Percentiles rank a stretch among this genome's conserved stretches.
These are phyloP conservation scores for Lathyrus tuberosus DNA, from an alignment of 306 rosid species.

Conservation along the genomic window DNA sequence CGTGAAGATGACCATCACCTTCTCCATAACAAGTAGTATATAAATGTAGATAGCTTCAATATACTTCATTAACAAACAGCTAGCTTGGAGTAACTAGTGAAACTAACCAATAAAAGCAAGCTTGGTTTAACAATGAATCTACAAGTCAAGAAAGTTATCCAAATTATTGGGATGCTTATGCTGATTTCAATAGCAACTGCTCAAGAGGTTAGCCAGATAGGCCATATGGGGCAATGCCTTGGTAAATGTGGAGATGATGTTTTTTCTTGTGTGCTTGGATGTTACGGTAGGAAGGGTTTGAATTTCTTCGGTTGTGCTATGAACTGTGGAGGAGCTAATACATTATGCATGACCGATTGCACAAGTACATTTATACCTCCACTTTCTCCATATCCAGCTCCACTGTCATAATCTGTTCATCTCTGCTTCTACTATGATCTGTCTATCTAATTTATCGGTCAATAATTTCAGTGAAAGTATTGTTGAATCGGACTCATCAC, in stretches of 20 bases:
- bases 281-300: background rate
- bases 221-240: conserved; percentile 24
- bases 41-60: background rate
- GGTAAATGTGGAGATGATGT: conserved; percentile 24
- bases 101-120: background rate
- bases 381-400: background rate
- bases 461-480: conserved; percentile 2
- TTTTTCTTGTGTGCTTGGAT: background rate
- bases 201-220: background rate
- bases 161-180: conserved; percentile 24
- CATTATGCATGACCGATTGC: conserved; percentile 14
- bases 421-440: background rate
- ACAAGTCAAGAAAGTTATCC: conserved; percentile 10
- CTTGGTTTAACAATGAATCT: conserved; percentile 9
- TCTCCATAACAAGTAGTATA: conserved; percentile 7
- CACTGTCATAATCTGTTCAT: background rate
- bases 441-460: background rate
- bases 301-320: conserved; percentile 17
- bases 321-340: conserved; percentile 6
- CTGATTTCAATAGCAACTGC: conserved; percentile 29
- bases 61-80: conserved; percentile 9
- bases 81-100: background rate
- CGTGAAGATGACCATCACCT: conserved; percentile 33
- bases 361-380: background rate
- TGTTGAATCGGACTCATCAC: background rate